These are phyloP conservation scores for Alloteropsis semialata DNA, from an alignment of 176 grass and related monocot genomes.

Conservation along the genomic window DNA sequence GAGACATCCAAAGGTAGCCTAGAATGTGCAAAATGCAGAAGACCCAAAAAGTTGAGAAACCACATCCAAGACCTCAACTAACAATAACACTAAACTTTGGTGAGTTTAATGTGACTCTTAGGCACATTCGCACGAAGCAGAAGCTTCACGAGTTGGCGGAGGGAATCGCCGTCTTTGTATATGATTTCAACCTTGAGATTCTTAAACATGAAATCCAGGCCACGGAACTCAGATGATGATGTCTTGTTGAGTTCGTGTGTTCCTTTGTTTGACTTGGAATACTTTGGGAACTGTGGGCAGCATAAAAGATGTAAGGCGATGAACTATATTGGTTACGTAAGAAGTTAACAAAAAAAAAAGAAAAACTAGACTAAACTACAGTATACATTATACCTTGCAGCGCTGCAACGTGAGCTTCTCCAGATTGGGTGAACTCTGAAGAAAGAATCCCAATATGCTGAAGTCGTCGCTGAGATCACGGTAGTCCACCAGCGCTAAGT, in stretches of 20 bases:
- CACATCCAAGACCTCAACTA: too few species aligned
- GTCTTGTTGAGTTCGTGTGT: neutral
- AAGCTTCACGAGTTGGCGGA: neutral
- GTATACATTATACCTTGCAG: conserved; percentile 5
- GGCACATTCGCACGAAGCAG: neutral
- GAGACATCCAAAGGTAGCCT: too few species aligned
- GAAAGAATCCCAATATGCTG: neutral
- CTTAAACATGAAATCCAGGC: neutral
- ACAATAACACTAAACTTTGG: too few species aligned
- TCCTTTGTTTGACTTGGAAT: too few species aligned
- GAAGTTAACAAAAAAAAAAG: neutral
- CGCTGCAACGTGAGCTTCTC: neutral
- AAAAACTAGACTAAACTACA: neutral
- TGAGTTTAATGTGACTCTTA: neutral
- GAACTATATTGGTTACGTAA: neutral
- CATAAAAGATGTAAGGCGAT: neutral
- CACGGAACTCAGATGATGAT: neutral
- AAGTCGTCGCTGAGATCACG: neutral
- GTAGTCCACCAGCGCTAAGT: neutral
- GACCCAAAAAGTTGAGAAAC: too few species aligned
- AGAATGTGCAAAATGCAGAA: too few species aligned
- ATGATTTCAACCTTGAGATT: conserved; percentile 4
- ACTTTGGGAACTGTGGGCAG: neutral
- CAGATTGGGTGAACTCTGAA: neutral
- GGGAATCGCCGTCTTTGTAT: neutral